Evolutionary conservation across 371 early-diverging fungal species (phyloP), one percentile per base, ranked within the genome.

Genomic region (Mortierella sp.): DNA sequence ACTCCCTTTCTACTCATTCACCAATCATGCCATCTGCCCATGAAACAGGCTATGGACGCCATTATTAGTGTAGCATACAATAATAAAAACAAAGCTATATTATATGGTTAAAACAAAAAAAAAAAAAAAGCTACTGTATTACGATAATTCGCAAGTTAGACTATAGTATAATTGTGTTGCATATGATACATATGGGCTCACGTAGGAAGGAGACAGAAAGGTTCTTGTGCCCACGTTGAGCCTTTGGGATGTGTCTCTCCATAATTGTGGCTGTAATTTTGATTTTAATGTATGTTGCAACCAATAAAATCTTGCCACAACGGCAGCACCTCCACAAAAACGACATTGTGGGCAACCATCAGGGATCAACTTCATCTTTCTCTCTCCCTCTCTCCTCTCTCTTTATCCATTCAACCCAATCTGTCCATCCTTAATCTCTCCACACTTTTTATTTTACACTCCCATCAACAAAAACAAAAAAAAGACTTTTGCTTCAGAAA

Each of bases 1-100:
- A 75, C 22, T 65, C 62, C 11, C 75, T 80, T 40, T 78, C 77
- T n/a, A 73, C 74, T 11, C 43, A 30, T 6, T 66, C 73, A 3
- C 73, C 73, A 54, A 28, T 61, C 8, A n/a, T 65, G 49, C 22
- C 47, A 20, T 4, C 66, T 24, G 40, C 55, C 16, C 26, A 32
- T 1, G 35, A 58, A 51, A 12, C 51, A 51, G 43, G 43, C 20
- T 20, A 49, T 20, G 49, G n/a, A 20, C 3, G 6, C n/a, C 49
- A 49, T 20, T 49, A 49, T 49, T 49, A 49, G n/a, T 20, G 16
- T 43, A 43, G 43, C 16, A 49, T 11, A 40, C 9, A 40, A 40
- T 14, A 14, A 40, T 40, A 40, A 40, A 11, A 40, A 40, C 14
- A 30, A 30, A 2, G 30, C 30, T 30, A 30, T 30, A 30, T 30